These are phyloP conservation scores for Ambrosiella cleistominuta DNA, from an alignment of 2,329 filamentous ascomycete genomes.

Conservation along the genomic window DNA sequence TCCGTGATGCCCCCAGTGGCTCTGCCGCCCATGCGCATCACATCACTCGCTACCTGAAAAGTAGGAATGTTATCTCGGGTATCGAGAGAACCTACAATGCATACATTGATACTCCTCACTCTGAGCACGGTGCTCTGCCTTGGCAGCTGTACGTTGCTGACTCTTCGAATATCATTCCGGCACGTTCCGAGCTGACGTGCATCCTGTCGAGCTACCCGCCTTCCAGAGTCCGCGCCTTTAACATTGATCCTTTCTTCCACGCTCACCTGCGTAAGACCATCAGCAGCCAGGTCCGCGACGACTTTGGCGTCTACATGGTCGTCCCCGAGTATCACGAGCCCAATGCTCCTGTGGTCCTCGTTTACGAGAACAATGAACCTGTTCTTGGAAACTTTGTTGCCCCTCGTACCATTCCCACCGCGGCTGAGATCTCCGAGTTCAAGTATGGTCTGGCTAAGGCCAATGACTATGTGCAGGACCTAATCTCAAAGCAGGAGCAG, in stretches of 20 bases:
- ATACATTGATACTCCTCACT: slow-evolving; percentile 68
- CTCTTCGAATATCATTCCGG: slow-evolving; percentile 63
- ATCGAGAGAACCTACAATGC: slow-evolving; percentile 66
- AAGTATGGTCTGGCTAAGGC: slow-evolving; percentile 38
- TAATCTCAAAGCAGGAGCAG: slow-evolving; percentile 41
- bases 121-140: slow-evolving; percentile 49
- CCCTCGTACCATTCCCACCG: slow-evolving; percentile 26
- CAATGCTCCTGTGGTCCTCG: slow-evolving; percentile 47
- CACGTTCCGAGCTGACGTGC: slow-evolving; percentile 56
- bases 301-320: slow-evolving; percentile 56
- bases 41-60: slow-evolving; percentile 71
- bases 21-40: slow-evolving; percentile 66
- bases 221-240: slow-evolving; percentile 46
- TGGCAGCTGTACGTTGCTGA: slow-evolving; percentile 85
- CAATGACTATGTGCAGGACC: slow-evolving; percentile 35
- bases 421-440: slow-evolving; percentile 39
- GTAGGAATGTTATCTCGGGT: slow-evolving; percentile 64
- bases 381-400: slow-evolving; percentile 31
- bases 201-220: slow-evolving; percentile 61
- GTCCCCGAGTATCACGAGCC: slow-evolving; percentile 46
- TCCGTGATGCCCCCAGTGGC: slow-evolving; percentile 54
- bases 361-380: slow-evolving; percentile 50
- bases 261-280: slow-evolving; percentile 50
- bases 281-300: slow-evolving; percentile 43
- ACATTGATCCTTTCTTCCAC: slow-evolving; percentile 66